Percentiles rank a stretch among this genome's conserved stretches.
Evolutionary conservation across 192 early-diverging fungal genomes (phyloP).

Genomic region (Podila epicladia): DNA sequence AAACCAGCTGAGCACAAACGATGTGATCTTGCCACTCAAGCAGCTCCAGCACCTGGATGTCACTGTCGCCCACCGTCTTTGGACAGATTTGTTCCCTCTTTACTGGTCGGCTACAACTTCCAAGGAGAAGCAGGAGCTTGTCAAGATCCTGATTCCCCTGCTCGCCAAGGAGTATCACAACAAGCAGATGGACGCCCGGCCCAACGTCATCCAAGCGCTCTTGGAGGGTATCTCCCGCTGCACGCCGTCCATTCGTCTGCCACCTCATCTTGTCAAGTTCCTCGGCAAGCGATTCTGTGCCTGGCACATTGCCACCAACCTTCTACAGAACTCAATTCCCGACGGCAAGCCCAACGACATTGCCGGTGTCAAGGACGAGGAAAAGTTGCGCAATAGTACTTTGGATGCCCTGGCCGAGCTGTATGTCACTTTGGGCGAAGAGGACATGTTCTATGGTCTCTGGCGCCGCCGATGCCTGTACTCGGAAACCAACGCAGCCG

Average conservation of each 20-base stretch:
- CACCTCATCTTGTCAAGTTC: slow-evolving; percentile 94
- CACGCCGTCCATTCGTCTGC: slow-evolving; percentile 76
- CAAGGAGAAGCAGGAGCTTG: slow-evolving; percentile 87
- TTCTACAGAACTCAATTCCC: slow-evolving; percentile 79
- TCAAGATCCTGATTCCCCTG: slow-evolving; percentile 83
- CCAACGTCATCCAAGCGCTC: slow-evolving; percentile 96
- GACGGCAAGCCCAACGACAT: slow-evolving; percentile 52
- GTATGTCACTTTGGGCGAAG: slow-evolving; percentile 84
- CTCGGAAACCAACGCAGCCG: slow-evolving; percentile 93
- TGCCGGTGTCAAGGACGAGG: slow-evolving; percentile 77
- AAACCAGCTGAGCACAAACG: slow-evolving; percentile 54
- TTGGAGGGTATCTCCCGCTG: slow-evolving; percentile 87
- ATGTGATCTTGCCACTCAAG: slow-evolving; percentile 66
- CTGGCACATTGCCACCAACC: slow-evolving; percentile 88
- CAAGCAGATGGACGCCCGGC: slow-evolving; percentile 78
- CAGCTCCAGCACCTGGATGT: slow-evolving; percentile 75
- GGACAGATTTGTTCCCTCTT: slow-evolving; percentile 87
- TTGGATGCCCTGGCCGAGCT: slow-evolving; percentile 92
- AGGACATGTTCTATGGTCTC: slow-evolving; percentile 92
- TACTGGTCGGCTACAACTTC: slow-evolving; percentile 79
- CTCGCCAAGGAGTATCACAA: slow-evolving; percentile 93
- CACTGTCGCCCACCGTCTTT: slow-evolving; percentile 76
- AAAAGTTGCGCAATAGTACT: slow-evolving; percentile 87
- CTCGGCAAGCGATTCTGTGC: slow-evolving; percentile 92
- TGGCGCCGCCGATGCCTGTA: slow-evolving; percentile 92